Percentiles rank a stretch among this genome's conserved stretches.
Evolutionary conservation across 148 eudicot genomes (phyloP).

Genomic region (Dysphania ambrosioides): DNA sequence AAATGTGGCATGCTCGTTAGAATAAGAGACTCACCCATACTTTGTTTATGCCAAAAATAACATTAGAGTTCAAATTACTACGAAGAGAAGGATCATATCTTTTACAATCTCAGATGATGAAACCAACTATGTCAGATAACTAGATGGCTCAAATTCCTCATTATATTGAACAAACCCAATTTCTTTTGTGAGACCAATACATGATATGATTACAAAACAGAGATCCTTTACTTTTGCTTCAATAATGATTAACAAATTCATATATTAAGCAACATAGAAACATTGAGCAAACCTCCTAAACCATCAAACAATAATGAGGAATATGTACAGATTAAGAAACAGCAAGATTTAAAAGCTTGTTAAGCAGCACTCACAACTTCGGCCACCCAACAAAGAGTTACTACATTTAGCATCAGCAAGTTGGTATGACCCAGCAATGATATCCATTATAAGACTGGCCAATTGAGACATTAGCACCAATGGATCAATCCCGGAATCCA

Average conservation of each 20-base stretch:
- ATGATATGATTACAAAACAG: background rate
- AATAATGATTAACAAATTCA: background rate
- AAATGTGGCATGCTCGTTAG: background rate
- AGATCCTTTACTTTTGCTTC: background rate
- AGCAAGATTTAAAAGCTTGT: background rate
- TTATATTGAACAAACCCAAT: background rate
- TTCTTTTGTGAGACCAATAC: background rate
- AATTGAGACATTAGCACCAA: constrained; percentile 83
- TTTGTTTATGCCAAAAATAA: background rate
- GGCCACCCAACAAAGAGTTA: constrained; percentile 49
- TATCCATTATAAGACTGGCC: constrained; percentile 86
- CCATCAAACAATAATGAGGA: background rate
- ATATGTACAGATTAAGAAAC: background rate
- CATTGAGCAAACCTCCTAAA: background rate
- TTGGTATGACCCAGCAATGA: constrained; percentile 79
- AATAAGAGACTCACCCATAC: too few relatives aligned
- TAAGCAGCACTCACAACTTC: constrained; percentile 61
- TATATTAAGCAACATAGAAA: background rate
- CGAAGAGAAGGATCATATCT: constrained; percentile 1
- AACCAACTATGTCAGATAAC: background rate
- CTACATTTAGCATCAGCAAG: constrained; percentile 44
- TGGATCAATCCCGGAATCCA: constrained; percentile 93
- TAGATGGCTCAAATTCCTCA: background rate
- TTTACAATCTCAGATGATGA: background rate
- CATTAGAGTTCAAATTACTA: background rate